These are phyloP conservation scores for Leccinellum rugosiceps DNA, from an alignment of 768 basidiomycete species.

Conservation along the genomic window DNA sequence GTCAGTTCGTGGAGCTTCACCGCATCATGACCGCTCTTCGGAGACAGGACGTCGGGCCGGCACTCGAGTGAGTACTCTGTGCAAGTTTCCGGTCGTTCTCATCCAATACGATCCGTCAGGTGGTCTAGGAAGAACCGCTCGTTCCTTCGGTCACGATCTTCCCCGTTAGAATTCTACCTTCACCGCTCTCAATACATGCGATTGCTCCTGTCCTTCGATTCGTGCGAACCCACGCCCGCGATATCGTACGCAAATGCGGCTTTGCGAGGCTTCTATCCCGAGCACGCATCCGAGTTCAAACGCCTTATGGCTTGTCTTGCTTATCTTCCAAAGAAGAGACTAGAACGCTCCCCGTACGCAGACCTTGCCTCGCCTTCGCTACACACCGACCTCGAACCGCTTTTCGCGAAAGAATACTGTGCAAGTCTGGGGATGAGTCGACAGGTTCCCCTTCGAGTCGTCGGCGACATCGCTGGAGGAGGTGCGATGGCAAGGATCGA, in stretches of 20 bases:
- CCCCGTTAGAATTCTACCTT: slow-evolving; percentile 84
- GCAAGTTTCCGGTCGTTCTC: background rate
- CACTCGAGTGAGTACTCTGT: slow-evolving; percentile 60
- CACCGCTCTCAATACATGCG: slow-evolving; percentile 90
- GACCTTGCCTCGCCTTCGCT: slow-evolving; percentile 69
- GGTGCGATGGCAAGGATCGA: slow-evolving; percentile 90
- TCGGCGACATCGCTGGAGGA: slow-evolving; percentile 90
- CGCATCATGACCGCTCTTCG: slow-evolving; percentile 66
- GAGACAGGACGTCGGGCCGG: slow-evolving; percentile 65
- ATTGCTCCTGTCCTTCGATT: slow-evolving; percentile 61
- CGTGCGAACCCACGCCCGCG: slow-evolving; percentile 55
- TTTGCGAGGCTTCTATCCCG: slow-evolving; percentile 59
- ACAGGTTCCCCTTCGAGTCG: slow-evolving; percentile 82
- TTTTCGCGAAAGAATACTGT: slow-evolving; percentile 90
- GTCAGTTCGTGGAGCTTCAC: slow-evolving; percentile 68
- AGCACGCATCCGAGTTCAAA: slow-evolving; percentile 61
- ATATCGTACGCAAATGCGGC: slow-evolving; percentile 72
- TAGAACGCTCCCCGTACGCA: slow-evolving; percentile 70
- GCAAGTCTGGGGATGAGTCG: slow-evolving; percentile 83
- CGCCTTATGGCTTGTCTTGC: slow-evolving; percentile 67
- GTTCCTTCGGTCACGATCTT: slow-evolving; percentile 68
- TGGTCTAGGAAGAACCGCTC: slow-evolving; percentile 70
- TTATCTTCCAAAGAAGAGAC: slow-evolving; percentile 65
- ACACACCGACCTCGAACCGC: slow-evolving; percentile 73
- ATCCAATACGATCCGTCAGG: slow-evolving; percentile 38